A percentile compares a stretch with the other conserved stretches of the same genome.
Conservation (phyloP, 2,329 filamentous ascomycete genomes). For the Fusarium sarcochroum region DNA sequence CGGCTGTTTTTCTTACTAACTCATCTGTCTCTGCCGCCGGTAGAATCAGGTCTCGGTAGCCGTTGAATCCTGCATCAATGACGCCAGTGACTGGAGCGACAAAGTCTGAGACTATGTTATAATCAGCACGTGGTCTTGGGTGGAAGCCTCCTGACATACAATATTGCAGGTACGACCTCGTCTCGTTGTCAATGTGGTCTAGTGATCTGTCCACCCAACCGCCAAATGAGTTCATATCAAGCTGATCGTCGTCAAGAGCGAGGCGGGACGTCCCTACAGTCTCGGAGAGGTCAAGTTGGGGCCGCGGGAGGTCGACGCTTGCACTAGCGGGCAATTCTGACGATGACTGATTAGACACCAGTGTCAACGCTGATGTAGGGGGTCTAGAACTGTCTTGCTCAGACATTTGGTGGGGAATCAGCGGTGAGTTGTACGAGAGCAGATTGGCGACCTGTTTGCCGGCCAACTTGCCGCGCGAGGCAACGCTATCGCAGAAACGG, state of each 20-base stretch:
- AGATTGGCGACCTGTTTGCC: conserved; percentile 14
- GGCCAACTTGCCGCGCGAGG: conserved; percentile 21
- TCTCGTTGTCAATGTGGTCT: conserved; percentile 18
- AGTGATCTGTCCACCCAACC: neutral
- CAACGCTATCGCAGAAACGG: conserved; percentile 26
- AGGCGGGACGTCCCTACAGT: too few relatives aligned
- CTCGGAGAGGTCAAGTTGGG: too few relatives aligned
- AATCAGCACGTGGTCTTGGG: neutral
- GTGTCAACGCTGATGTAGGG: too few relatives aligned
- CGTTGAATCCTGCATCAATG: conserved; percentile 27
- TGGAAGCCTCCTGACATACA: neutral
- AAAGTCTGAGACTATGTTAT: conserved; percentile 10
- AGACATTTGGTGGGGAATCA: too few relatives aligned
- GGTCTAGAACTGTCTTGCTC: too few relatives aligned
- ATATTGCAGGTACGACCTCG: conserved; percentile 21
- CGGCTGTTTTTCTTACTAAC: conserved; percentile 5
- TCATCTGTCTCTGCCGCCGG: conserved; percentile 12
- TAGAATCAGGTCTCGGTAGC: conserved; percentile 24
- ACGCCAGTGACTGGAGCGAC: conserved; percentile 19
- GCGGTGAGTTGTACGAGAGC: conserved; percentile 11
- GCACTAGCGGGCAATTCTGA: neutral
- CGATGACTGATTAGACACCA: too few relatives aligned
- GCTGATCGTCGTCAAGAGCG: too few relatives aligned
- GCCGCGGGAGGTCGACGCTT: neutral
- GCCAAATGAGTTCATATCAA: too few relatives aligned